Percentiles rank a stretch among this genome's conserved stretches.
These are phyloP conservation scores for Vitis rotundifolia DNA, from an alignment of 164 flowering plant genomes.

Conservation along the genomic window DNA sequence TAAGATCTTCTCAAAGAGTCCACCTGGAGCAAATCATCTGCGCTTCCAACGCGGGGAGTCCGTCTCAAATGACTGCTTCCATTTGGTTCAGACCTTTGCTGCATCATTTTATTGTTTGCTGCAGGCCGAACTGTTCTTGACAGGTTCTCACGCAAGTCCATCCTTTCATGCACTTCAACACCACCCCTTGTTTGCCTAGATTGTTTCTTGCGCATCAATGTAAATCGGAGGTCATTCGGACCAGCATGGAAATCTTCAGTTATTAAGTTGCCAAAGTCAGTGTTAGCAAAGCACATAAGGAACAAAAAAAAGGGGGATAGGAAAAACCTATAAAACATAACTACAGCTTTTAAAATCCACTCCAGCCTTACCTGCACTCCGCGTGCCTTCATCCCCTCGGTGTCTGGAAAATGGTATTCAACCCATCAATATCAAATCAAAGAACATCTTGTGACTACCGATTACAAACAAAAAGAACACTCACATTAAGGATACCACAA, in stretches of 20 bases:
- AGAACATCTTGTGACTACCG: neutral
- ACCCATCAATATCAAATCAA: neutral
- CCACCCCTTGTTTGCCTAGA: constrained; percentile 14
- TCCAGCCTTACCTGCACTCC: constrained; percentile 1
- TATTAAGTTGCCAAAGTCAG: constrained; percentile 3
- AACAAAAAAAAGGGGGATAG: neutral
- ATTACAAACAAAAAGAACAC: neutral
- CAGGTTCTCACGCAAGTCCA: constrained; percentile 20
- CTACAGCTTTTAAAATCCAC: constrained; percentile 8
- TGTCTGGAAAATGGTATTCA: constrained; percentile 16
- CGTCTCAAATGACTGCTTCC: constrained; percentile 15
- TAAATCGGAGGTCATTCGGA: constrained; percentile 39
- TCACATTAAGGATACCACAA: neutral
- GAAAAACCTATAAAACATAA: neutral
- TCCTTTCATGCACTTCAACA: constrained; percentile 12
- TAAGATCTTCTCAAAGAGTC: constrained; percentile 15
- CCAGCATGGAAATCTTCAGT: constrained; percentile 22
- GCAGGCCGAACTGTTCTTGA: constrained; percentile 20
- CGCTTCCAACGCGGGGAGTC: constrained; percentile 9
- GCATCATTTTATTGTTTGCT: constrained; percentile 3
- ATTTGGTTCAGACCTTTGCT: constrained; percentile 10
- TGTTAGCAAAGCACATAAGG: neutral
- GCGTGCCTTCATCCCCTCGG: constrained; percentile 11
- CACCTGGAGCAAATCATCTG: constrained; percentile 13
- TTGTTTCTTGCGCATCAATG: constrained; percentile 33